Conservation (phyloP, 208 protist species). For the Herpetomonas tarakana region DNA sequence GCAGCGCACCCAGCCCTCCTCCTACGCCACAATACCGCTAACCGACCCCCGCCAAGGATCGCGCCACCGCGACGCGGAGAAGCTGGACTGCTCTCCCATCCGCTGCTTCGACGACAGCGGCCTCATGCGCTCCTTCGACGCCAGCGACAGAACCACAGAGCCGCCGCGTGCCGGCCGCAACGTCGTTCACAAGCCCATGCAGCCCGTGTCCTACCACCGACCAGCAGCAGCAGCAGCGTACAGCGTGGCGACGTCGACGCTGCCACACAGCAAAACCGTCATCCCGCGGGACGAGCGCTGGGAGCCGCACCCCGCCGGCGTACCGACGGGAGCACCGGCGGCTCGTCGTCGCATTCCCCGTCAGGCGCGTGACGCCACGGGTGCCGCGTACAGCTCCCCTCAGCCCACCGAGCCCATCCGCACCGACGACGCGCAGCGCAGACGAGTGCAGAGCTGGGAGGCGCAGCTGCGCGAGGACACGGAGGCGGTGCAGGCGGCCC, state of each 20-base stretch:
- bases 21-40: constrained; percentile 16
- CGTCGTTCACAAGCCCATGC: neutral
- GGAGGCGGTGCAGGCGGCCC: constrained; percentile 50
- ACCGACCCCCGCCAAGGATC: neutral
- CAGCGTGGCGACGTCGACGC: neutral
- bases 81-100: constrained; percentile 35
- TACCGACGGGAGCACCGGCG: neutral
- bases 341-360: constrained; percentile 1
- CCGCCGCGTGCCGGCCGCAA: neutral
- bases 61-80: constrained; percentile 5
- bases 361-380: neutral
- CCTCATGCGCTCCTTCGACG: constrained; percentile 7
- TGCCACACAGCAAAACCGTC: neutral
- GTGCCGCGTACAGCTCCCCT: neutral
- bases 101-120: constrained; percentile 1
- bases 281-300: neutral
- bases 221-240: neutral
- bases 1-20: neutral
- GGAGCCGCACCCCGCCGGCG: neutral
- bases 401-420: constrained; percentile 15
- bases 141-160: neutral
- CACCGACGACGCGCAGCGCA: constrained; percentile 25
- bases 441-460: constrained; percentile 34
- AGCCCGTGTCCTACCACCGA: neutral
- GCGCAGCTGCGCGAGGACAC: constrained; percentile 44